A percentile compares a stretch with the other conserved stretches of the same genome.
phyloP scores from a whole-genome alignment of 768 basidiomycete genomes.

The Leccinum boreale region DNA sequence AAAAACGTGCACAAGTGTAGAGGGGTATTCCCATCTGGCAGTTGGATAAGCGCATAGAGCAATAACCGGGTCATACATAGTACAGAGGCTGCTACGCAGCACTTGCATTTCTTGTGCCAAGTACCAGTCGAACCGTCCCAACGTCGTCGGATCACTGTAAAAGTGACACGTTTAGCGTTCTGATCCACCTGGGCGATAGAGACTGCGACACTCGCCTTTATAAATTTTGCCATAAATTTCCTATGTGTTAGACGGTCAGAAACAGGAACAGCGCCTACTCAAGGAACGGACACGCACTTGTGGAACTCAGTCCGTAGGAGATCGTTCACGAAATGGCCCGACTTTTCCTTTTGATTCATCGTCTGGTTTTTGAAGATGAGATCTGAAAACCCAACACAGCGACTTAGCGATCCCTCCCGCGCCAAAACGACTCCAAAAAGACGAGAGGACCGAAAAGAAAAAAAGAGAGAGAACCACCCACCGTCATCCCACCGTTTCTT shows the following conservation, averaged over 20 bases:
- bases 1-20: background rate
- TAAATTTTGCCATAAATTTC: conserved; percentile 91
- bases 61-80: background rate
- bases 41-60: background rate
- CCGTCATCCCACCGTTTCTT: conserved; percentile 96
- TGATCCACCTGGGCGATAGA: background rate
- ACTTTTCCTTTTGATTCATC: conserved; percentile 57
- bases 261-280: background rate
- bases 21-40: background rate
- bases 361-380: conserved; percentile 99
- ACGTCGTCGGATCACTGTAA: conserved; percentile 6
- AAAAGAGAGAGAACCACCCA: conserved; percentile 30
- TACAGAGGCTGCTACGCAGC: background rate
- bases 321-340: conserved; percentile 91
- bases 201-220: conserved; percentile 53
- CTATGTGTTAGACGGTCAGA: conserved; percentile 35
- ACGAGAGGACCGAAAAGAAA: background rate
- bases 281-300: conserved; percentile 53
- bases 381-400: conserved; percentile 44
- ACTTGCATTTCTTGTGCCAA: background rate
- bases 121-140: background rate
- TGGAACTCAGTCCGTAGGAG: conserved; percentile 91
- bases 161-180: background rate
- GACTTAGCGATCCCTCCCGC: background rate
- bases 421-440: background rate